Evolutionary conservation across 1,284 basidiomycete genomes (phyloP).

Genomic region (Amylostereum areolatum): DNA sequence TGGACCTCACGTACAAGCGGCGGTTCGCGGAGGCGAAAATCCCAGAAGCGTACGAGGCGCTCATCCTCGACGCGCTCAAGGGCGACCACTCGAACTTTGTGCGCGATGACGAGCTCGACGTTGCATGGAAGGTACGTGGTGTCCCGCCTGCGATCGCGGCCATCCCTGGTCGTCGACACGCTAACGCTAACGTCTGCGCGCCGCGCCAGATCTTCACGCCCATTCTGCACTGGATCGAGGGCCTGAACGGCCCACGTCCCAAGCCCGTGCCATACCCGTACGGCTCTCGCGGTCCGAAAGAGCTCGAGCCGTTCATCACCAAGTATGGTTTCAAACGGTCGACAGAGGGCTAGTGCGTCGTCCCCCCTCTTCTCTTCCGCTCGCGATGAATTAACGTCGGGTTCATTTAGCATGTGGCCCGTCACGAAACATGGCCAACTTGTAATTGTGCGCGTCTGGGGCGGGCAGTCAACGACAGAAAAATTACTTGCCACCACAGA

Average conservation of each 20-base stretch:
- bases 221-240: slow-evolving; percentile 92
- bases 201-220: slow-evolving; percentile 82
- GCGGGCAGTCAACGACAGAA: neutral
- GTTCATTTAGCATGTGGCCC: slow-evolving; percentile 25
- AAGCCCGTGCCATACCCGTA: slow-evolving; percentile 80
- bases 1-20: slow-evolving; percentile 95
- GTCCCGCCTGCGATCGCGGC: slow-evolving; percentile 4
- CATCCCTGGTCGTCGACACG: neutral
- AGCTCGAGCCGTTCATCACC: slow-evolving; percentile 70
- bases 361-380: slow-evolving; percentile 1
- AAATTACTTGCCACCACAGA: neutral
- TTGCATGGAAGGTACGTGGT: slow-evolving; percentile 82
- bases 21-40: slow-evolving; percentile 86
- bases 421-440: slow-evolving; percentile 22
- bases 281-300: slow-evolving; percentile 88
- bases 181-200: neutral
- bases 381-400: neutral
- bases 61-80: slow-evolving; percentile 86
- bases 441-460: slow-evolving; percentile 10
- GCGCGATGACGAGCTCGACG: slow-evolving; percentile 90
- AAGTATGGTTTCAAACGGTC: slow-evolving; percentile 78
- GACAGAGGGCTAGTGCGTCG: slow-evolving; percentile 66
- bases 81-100: slow-evolving; percentile 93
- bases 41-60: slow-evolving; percentile 91
- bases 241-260: slow-evolving; percentile 55